A percentile compares a stretch with the other conserved stretches of the same genome.
Conservation (phyloP, 257 asterid genomes). For the Fraxinus americana region DNA sequence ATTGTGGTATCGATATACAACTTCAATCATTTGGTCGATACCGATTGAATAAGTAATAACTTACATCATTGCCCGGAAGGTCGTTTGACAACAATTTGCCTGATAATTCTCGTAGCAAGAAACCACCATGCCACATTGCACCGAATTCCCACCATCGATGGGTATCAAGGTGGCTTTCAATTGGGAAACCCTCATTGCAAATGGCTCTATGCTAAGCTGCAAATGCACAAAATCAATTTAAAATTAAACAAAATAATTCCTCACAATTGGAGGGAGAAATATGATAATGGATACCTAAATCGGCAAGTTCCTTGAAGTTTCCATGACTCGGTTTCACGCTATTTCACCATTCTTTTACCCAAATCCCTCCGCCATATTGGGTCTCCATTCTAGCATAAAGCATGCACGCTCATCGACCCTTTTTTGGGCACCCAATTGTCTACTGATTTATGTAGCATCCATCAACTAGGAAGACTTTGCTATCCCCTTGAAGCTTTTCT, state of each 20-base stretch:
- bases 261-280: neutral
- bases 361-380: conserved; percentile 54
- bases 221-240: conserved; percentile 24
- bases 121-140: too few relatives aligned
- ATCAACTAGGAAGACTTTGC: neutral
- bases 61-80: too few relatives aligned
- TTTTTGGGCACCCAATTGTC: neutral
- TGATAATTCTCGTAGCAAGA: too few relatives aligned
- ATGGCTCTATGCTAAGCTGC: conserved; percentile 89
- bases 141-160: too few relatives aligned
- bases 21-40: too few relatives aligned
- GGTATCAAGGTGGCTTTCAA: conserved; percentile 24
- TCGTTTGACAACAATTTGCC: too few relatives aligned
- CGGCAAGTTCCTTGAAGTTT: conserved; percentile 73
- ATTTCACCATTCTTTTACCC: conserved; percentile 74
- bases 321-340: conserved; percentile 53
- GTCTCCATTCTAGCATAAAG: conserved; percentile 66
- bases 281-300: conserved; percentile 54
- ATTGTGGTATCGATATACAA: too few relatives aligned
- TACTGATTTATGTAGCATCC: neutral
- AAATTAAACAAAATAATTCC: neutral
- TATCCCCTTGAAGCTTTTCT: too few relatives aligned
- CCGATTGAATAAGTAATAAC: too few relatives aligned
- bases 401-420: conserved; percentile 30
- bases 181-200: conserved; percentile 63